Evolutionary conservation across 805 yeast species (phyloP).

Genomic region (Metschnikowia cubensis): DNA sequence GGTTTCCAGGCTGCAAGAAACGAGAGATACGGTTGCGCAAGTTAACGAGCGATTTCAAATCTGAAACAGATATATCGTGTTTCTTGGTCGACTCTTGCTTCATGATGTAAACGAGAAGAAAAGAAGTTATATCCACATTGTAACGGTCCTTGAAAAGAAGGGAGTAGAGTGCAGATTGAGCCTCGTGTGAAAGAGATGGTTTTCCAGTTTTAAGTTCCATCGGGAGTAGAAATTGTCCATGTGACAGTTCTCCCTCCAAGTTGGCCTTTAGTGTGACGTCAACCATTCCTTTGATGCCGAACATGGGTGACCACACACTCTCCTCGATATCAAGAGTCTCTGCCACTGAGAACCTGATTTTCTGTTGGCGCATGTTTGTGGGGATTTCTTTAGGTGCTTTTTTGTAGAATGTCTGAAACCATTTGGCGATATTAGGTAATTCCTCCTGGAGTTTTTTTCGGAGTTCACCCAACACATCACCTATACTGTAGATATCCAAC

Average conservation of each 20-base stretch:
- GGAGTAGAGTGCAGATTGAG: constrained; percentile 82
- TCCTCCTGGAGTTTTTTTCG: constrained; percentile 43
- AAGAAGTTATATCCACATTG: constrained; percentile 59
- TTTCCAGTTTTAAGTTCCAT: constrained; percentile 88
- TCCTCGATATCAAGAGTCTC: constrained; percentile 84
- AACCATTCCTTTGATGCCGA: constrained; percentile 83
- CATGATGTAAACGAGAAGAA: constrained; percentile 66
- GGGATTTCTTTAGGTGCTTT: constrained; percentile 21
- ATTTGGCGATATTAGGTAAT: constrained; percentile 46
- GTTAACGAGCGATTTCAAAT: constrained; percentile 64
- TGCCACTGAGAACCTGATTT: constrained; percentile 48
- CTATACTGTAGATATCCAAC: constrained; percentile 53
- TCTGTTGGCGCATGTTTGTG: constrained; percentile 24
- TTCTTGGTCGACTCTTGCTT: constrained; percentile 52
- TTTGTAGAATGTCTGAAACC: constrained; percentile 48
- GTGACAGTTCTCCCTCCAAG: constrained; percentile 29
- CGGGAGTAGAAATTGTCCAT: constrained; percentile 59
- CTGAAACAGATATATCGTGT: constrained; percentile 50
- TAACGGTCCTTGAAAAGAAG: constrained; percentile 77
- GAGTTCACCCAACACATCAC: constrained; percentile 45
- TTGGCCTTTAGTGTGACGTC: constrained; percentile 79
- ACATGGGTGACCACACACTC: constrained; percentile 85
- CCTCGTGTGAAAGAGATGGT: constrained; percentile 65
- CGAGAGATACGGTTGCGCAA: constrained; percentile 67
- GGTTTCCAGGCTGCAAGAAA: constrained; percentile 47